Conservation (phyloP, 345 rosid species). For the Murraya koenigii region DNA sequence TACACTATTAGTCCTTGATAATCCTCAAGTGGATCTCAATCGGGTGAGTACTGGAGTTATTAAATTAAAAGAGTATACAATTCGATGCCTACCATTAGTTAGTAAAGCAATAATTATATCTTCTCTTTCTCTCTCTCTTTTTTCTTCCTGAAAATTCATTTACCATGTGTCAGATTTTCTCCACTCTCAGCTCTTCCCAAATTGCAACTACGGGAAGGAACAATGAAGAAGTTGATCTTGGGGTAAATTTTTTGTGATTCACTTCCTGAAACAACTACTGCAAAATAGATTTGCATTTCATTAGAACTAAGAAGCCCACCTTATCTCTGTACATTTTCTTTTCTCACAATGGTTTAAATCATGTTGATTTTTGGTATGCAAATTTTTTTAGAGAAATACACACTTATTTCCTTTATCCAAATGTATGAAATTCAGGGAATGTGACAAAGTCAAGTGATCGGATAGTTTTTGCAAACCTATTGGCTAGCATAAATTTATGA, state of each 20-base stretch:
- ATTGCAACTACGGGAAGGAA: conserved; percentile 29
- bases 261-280: background rate
- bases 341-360: background rate
- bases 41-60: conserved; percentile 28
- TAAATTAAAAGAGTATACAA: background rate
- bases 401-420: background rate
- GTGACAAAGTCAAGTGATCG: background rate
- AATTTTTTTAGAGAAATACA: background rate
- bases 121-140: no score
- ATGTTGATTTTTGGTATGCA: background rate
- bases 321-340: background rate
- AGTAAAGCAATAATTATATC: background rate
- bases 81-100: background rate
- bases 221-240: conserved; percentile 26
- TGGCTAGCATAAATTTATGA: background rate
- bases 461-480: background rate
- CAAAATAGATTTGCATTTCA: background rate
- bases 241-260: background rate
- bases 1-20: no score
- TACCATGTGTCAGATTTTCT: conserved; percentile 23
- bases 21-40: conserved; percentile 29
- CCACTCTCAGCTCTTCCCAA: no score
- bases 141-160: no score
- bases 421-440: background rate
- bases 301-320: background rate